Base-by-base conservation (phyloP, 2,329 filamentous ascomycete genomes). In the Venturia nashicola region DNA sequence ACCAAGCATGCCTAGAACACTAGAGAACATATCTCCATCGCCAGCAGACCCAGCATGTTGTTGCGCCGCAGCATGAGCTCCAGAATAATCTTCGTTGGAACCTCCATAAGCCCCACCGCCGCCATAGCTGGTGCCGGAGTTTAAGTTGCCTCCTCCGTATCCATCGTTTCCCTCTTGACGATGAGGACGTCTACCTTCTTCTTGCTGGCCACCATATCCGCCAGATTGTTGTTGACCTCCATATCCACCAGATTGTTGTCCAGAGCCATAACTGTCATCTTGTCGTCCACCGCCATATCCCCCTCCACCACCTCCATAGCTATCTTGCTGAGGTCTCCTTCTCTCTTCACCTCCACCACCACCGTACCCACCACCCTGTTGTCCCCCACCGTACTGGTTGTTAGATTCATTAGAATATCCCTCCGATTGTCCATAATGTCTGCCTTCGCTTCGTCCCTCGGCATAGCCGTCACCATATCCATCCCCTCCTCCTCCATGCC, bases 51-150 rank as follows among this genome's bases (percentile, higher is more conserved):
- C 78, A 64, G 81, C 75, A 68, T 86, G 78, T 64, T 81, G 75
- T 36, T 79, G 72, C 20, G 85, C 85, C 68, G 86, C 81, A 48
- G 78, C 72, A 59, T 78, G 76, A 9, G 84, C 84, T 61, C 78
- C 77, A 59, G 76, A 77, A 70, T 82, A 79, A 68, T 86, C 82
- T 67, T 82, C 76, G 66, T 77, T 75, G 66, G 72, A 68, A 59
- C 74, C 73, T 36, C 73, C 72, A 39, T 74, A 70, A 65, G 69
- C 65, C 39, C 72, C 71, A 16, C 75, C 75, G 39, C 71, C 71
- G 59, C 76, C 77, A 63, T 79, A 78, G 1, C 74, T 72, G 9
- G 76, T 78, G 57, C 76, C 76, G 42, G 73, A 63, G 27, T 68
- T 62, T 64, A 23, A 65, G 36, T 61, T 66, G 20, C 63, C 59